phyloP scores from a whole-genome alignment of 257 asterid genomes.

The Nicotiana obtusifolia region DNA sequence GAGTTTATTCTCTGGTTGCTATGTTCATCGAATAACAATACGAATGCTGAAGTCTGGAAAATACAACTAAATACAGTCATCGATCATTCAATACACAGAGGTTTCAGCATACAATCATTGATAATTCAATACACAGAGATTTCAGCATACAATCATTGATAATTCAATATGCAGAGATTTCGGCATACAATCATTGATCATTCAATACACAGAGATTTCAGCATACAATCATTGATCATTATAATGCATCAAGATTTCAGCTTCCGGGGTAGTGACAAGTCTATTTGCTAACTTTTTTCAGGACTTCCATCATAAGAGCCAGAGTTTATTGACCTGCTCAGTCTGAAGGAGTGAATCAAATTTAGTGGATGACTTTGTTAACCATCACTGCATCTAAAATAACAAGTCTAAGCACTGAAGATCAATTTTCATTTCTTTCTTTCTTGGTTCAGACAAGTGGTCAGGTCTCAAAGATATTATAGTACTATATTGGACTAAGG shows the following conservation, averaged over 20 bases:
- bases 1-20: neutral
- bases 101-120: no score
- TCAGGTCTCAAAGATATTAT: neutral
- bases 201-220: neutral
- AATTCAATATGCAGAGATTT: no score
- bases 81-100: no score
- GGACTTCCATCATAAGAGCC: neutral
- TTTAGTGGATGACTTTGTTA: no score
- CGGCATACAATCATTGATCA: no score
- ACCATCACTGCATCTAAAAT: neutral
- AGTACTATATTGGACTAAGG: no score
- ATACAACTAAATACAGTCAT: no score
- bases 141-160: no score
- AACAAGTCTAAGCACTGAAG: neutral
- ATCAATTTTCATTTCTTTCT: neutral
- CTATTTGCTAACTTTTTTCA: neutral
- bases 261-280: neutral
- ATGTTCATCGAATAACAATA: neutral
- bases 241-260: neutral
- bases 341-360: neutral
- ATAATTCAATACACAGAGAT: no score
- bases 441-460: neutral
- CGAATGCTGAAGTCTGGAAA: no score
- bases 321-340: neutral
- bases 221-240: neutral